Evolutionary conservation across 2,329 filamentous ascomycete genomes (phyloP).

Genomic region (Fusarium clavum): DNA sequence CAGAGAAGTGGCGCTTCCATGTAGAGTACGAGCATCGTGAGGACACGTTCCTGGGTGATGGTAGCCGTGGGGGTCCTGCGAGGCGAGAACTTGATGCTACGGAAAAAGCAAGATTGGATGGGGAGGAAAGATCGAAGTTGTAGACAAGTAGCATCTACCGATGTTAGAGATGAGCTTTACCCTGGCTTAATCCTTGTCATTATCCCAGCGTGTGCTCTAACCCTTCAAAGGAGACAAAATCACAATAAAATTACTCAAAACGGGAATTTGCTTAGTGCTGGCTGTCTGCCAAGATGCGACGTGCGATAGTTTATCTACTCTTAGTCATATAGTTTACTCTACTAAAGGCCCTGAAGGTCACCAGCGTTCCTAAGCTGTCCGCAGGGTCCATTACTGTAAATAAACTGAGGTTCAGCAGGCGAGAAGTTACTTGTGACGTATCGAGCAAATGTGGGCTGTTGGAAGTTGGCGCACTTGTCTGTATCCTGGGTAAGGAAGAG

Average conservation of each 20-base stretch:
- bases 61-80: slow-evolving; percentile 33
- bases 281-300: not conserved
- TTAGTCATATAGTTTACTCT: too few relatives aligned
- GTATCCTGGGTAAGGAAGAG: too few relatives aligned
- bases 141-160: not conserved
- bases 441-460: too few relatives aligned
- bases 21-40: slow-evolving; percentile 21
- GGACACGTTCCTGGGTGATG: slow-evolving; percentile 33
- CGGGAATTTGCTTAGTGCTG: not conserved
- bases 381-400: too few relatives aligned
- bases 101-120: slow-evolving; percentile 15
- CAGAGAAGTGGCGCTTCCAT: slow-evolving; percentile 34
- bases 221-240: not conserved
- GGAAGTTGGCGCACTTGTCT: too few relatives aligned
- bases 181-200: not conserved
- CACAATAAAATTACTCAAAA: not conserved
- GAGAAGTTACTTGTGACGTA: too few relatives aligned
- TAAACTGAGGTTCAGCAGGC: too few relatives aligned
- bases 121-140: slow-evolving; percentile 1
- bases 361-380: too few relatives aligned
- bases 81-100: slow-evolving; percentile 10
- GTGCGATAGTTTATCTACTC: not conserved
- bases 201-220: not conserved
- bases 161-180: not conserved
- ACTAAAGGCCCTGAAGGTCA: too few relatives aligned